Percentiles rank a stretch among this genome's conserved stretches.
Conservation (phyloP, 2,329 filamentous ascomycete genomes). For the Cryphonectria carpinicola region DNA sequence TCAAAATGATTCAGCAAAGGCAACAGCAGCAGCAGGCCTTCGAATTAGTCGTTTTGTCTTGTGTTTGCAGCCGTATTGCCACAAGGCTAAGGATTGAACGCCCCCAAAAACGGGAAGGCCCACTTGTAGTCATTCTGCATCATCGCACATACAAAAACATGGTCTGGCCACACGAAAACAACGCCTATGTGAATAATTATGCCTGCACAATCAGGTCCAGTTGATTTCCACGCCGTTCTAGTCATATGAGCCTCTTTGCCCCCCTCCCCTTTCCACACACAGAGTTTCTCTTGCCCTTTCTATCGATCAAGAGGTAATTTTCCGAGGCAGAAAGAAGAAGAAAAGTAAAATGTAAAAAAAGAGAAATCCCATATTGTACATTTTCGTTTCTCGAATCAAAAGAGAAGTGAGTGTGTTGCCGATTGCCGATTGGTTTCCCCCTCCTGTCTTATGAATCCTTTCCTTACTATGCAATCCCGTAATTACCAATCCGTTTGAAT, state of each 20-base stretch:
- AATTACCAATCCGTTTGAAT: background rate
- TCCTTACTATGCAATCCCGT: background rate
- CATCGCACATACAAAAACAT: constrained; percentile 17
- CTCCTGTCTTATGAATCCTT: background rate
- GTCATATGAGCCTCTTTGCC: background rate
- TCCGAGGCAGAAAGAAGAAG: background rate
- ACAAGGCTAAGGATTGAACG: constrained; percentile 1
- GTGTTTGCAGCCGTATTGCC: constrained; percentile 4
- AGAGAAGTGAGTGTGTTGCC: background rate
- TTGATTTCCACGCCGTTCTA: constrained; percentile 10
- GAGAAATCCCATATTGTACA: constrained; percentile 18
- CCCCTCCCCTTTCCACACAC: background rate
- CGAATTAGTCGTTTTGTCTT: constrained; percentile 3
- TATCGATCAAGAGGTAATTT: constrained; percentile 9
- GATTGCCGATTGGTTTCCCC: background rate
- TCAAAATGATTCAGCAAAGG: constrained; percentile 16
- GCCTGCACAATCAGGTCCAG: constrained; percentile 9
- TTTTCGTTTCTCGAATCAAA: background rate
- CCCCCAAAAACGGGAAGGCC: constrained; percentile 26
- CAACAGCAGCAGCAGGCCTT: background rate
- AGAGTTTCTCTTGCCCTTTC: background rate
- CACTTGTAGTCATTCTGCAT: constrained; percentile 29
- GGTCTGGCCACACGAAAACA: background rate
- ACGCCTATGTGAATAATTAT: background rate
- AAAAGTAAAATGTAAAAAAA: background rate